A percentile compares a stretch with the other conserved stretches of the same genome.
Conservation (phyloP, 2,329 filamentous ascomycete genomes). For the Clonostachys rosea region DNA sequence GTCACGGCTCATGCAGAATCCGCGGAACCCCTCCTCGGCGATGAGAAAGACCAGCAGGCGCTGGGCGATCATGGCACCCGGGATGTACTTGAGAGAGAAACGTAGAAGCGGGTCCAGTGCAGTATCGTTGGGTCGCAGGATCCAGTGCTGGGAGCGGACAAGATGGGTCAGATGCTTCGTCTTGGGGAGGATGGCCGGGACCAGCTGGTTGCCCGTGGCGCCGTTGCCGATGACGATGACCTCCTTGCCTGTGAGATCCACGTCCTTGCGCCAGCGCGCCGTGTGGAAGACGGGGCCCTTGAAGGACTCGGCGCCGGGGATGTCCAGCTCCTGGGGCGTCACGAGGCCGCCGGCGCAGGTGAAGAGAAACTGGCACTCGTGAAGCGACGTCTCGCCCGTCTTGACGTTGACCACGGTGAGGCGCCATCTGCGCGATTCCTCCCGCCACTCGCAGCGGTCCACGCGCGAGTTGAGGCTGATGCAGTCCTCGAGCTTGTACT, state of each 20-base stretch:
- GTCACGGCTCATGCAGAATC: conserved; percentile 32
- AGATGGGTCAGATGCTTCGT: conserved; percentile 31
- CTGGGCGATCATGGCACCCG: conserved; percentile 33
- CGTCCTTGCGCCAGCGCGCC: conserved; percentile 46
- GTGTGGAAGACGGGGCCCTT: conserved; percentile 48
- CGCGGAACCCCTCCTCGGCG: conserved; percentile 19
- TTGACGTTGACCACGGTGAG: conserved; percentile 16
- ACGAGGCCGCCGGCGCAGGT: conserved; percentile 24
- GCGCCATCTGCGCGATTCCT: conserved; percentile 24
- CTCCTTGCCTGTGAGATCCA: conserved; percentile 39
- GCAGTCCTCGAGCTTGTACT: conserved; percentile 30
- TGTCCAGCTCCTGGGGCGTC: conserved; percentile 25
- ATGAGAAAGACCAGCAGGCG: conserved; percentile 34
- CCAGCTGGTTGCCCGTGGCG: conserved; percentile 48
- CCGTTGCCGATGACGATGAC: conserved; percentile 52
- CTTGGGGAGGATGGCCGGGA: conserved; percentile 32
- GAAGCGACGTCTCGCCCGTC: conserved; percentile 12
- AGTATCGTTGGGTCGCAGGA: conserved; percentile 22
- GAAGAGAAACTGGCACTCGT: conserved; percentile 35
- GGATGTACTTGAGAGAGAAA: conserved; percentile 38
- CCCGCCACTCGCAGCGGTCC: conserved; percentile 29
- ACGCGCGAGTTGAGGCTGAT: conserved; percentile 32
- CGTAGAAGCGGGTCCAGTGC: conserved; percentile 8
- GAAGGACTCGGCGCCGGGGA: conserved; percentile 46
- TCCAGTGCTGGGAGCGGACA: conserved; percentile 36